Percentiles rank a stretch among this genome's conserved stretches.
phyloP scores from a whole-genome alignment of 2,329 filamentous ascomycete species.

The Neonectria hederae region DNA sequence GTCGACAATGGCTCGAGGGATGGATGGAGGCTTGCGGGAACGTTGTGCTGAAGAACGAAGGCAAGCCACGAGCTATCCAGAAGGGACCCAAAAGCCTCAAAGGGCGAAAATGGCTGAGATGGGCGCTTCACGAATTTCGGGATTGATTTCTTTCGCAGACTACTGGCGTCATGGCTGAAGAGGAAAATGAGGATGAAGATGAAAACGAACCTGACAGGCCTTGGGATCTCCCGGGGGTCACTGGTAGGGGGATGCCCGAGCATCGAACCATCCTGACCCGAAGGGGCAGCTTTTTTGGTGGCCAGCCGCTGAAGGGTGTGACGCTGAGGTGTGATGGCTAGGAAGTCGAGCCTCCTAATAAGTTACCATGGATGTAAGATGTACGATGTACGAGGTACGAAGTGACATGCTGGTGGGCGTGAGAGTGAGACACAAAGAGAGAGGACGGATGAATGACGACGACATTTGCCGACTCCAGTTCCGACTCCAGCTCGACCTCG shows the following conservation, averaged over 20 bases:
- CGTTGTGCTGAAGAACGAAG: neutral
- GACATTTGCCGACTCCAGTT: constrained; percentile 2
- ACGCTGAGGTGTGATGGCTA: constrained; percentile 4
- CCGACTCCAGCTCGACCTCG: neutral
- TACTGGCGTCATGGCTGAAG: constrained; percentile 4
- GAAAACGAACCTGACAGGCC: constrained; percentile 5
- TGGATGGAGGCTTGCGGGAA: constrained; percentile 7
- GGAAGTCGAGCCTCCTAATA: neutral
- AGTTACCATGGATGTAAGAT: neutral
- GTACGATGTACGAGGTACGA: neutral
- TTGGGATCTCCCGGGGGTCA: constrained; percentile 2
- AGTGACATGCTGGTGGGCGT: neutral
- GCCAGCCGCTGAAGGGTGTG: constrained; percentile 10
- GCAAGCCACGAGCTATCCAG: neutral
- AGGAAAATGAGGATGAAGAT: neutral
- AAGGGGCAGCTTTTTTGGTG: constrained; percentile 5
- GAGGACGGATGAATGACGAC: constrained; percentile 11
- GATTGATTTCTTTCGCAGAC: neutral
- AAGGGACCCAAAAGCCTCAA: neutral
- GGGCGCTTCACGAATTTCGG: constrained; percentile 1
- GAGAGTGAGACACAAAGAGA: neutral
- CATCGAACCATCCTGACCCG: constrained; percentile 21
- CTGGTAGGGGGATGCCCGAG: constrained; percentile 11
- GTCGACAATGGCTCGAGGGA: constrained; percentile 8
- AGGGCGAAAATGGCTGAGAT: constrained; percentile 2